Base-by-base conservation (phyloP, 345 rosid genomes). In the Lepidium aucheri region DNA sequence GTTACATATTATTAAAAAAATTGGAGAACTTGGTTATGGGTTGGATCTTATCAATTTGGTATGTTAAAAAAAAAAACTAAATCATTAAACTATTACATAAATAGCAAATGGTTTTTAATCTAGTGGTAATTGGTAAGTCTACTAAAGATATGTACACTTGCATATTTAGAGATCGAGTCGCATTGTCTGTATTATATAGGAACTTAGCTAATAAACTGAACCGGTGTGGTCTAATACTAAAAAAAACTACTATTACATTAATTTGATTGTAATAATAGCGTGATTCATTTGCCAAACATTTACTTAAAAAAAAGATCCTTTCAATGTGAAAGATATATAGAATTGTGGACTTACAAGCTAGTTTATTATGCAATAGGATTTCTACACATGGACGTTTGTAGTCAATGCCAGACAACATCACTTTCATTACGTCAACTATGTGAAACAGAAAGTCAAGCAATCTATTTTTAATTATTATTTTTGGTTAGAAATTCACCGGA, bases 251-350 rank as follows among this genome's bases (percentile, higher is more conserved):
- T 46, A 28, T 45, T 9, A 34, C 44, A 24, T 12, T n/a, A 12
- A 17, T 30, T 4, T 4, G 9, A 15, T 14, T 52, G 15, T 28
- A 30, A 52, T 32, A 47, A 11, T 51, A 51, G 30, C 9, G 51
- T 18, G 3, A 8, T 30, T 28, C 16, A 0, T 15, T 28, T 34
- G 42, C 28, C 2, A 53, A 53, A 32, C 26, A 2, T 50, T 50
- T 38, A 1, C 4, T 7, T 1, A 6, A 26, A 18, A 33, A 18
- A 10, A 3, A 10, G 7, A 22, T 6, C 17, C 1, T 12, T 22
- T 17, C 35, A 46, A 57, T 70, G 74, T 62, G 22, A 67, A 70
- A 63, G n/a, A n/a, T n/a, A 41, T 47, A 26, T 1, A 16, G 22
- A 35, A 44, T 26, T 44, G 34, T 17, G 49, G 63, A 44, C 57